Evolutionary conservation across 805 yeast genomes (phyloP), one percentile per base, ranked within the genome.

Genomic region (Jamesozyma lodderae): DNA sequence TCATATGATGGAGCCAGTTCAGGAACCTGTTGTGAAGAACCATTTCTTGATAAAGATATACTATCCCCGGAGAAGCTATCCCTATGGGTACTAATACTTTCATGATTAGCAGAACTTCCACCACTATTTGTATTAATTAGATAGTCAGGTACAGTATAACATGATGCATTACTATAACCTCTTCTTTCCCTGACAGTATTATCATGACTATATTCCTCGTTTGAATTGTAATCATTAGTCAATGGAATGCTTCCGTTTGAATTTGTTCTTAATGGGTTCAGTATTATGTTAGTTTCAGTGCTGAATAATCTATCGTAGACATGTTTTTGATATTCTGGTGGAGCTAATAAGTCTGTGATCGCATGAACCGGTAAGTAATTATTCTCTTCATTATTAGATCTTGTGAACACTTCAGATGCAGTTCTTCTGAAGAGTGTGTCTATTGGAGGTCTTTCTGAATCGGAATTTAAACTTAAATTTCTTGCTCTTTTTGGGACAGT

Each of bases 311-410:
- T 19, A 27, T 37, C 96, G 59, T 80, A 83, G 24, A 84, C 73
- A 56, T 83, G 92, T 40, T 70, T 75, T 42, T 75, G 86, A 57
- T 87, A 87, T 41, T 79, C 70, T 20, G 96, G 94, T 3, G 96
- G 95, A 1, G 95, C 92, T 60, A 75, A 67, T 40, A 69, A 65
- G 4, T 69, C 66, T 10, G 57, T 52, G 13, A 54, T 37, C 24
- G 48, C 31, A 8, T 20, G 23, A 3, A 27, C 40, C 4, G 40
- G 40, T 18, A 37, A 21, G 13, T 23, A 18, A 4, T 25, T 16
- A 19, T 31, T 26, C 6, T 17, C 13, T 11, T 17, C 18, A 3
- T 11, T 6, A 4, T 3, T 8, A 6, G n/a, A 6, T 7, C 18
- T 15, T 14, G n/a, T 18, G 6, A 4, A 4, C 9, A 16, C 6